Evolutionary conservation across 2,329 filamentous ascomycete species (phyloP).

Genomic region (Penicillium sp.): DNA sequence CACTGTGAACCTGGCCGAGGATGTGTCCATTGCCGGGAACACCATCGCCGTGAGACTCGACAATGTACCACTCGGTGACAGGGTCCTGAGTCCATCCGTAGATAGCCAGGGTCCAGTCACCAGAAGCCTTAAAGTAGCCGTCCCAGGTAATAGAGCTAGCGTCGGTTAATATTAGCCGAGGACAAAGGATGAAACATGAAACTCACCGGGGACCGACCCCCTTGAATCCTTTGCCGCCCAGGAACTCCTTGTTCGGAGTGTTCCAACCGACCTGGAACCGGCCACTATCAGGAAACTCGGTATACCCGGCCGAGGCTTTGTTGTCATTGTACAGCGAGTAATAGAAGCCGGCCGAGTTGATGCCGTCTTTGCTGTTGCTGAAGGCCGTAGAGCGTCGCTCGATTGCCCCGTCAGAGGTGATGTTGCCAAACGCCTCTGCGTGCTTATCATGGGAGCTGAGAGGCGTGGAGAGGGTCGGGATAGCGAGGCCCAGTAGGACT

Average conservation of each 20-base stretch:
- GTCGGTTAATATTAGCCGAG: not conserved
- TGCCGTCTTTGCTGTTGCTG: not conserved
- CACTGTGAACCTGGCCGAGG: not conserved
- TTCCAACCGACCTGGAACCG: not conserved
- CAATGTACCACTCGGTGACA: conserved; percentile 3
- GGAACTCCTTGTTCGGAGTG: not conserved
- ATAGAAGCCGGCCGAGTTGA: not conserved
- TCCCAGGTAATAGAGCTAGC: not conserved
- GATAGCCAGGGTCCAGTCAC: not conserved
- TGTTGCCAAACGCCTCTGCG: not conserved
- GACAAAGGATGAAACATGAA: not conserved
- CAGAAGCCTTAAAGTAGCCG: not conserved
- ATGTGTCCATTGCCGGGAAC: not conserved
- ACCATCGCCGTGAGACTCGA: not conserved
- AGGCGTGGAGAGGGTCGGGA: not conserved
- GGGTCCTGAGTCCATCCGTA: conserved; percentile 2
- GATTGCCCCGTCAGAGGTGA: not conserved
- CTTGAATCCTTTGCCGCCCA: not conserved
- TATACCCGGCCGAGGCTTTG: not conserved
- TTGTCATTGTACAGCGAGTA: conserved; percentile 4
- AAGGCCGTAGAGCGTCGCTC: not conserved
- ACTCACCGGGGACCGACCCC: not conserved
- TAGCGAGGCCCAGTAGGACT: not conserved
- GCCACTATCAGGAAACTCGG: not conserved
- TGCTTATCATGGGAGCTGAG: not conserved